These are phyloP conservation scores for Isoetes taiwanensis DNA, from an alignment of 75 land plant species.

Conservation along the genomic window DNA sequence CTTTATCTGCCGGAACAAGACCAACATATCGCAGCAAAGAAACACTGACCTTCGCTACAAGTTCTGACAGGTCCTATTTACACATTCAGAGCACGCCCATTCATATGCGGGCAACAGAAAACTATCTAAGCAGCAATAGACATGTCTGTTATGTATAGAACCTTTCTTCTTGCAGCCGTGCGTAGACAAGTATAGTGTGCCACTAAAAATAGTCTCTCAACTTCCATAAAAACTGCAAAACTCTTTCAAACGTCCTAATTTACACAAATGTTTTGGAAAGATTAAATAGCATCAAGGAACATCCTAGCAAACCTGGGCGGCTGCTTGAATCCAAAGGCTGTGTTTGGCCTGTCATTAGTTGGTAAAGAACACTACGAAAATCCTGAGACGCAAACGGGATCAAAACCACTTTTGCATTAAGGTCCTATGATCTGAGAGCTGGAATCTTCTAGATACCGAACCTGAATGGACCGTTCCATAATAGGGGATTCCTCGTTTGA, in stretches of 20 bases:
- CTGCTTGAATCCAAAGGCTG: neutral
- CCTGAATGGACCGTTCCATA: conserved; percentile 13
- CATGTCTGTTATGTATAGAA: too few relatives aligned
- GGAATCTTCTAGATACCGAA: too few relatives aligned
- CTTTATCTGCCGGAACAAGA: conserved; percentile 20
- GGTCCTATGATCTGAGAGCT: too few relatives aligned
- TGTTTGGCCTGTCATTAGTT: conserved; percentile 12
- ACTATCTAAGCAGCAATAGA: too few relatives aligned
- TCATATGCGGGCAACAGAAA: too few relatives aligned
- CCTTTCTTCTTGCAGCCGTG: conserved; percentile 6
- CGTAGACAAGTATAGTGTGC: conserved; percentile 13
- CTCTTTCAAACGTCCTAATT: neutral
- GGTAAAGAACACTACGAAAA: conserved; percentile 13
- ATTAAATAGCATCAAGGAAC: neutral
- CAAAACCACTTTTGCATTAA: too few relatives aligned
- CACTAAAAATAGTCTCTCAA: conserved; percentile 11
- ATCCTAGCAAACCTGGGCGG: conserved; percentile 4
- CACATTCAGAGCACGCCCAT: neutral
- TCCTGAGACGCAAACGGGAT: too few relatives aligned
- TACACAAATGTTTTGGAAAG: neutral
- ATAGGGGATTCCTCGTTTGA: conserved; percentile 5
- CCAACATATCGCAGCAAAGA: conserved; percentile 23
- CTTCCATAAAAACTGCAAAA: conserved; percentile 15
- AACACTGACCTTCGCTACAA: conserved; percentile 21
- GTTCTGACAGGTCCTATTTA: conserved; percentile 17